phyloP scores from a whole-genome alignment of 768 basidiomycete genomes.

The Psilocybe sp. region DNA sequence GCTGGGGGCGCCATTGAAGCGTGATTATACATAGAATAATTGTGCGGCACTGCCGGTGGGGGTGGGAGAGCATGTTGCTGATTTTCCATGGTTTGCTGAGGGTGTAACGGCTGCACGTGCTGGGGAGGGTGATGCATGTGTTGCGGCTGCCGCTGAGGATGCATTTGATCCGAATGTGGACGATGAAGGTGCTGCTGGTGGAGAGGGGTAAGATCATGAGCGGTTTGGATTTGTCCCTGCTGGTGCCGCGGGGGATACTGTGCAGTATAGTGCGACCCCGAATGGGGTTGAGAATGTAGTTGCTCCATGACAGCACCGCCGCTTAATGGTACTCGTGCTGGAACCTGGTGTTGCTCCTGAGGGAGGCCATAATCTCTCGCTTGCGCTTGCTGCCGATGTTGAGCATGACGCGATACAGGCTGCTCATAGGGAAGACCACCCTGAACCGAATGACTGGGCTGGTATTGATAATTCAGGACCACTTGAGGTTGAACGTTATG shows the following conservation, averaged over 20 bases:
- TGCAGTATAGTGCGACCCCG: conserved; percentile 7
- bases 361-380: neutral
- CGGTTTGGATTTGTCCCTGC: conserved; percentile 2
- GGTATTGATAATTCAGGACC: no score
- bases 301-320: conserved; percentile 3
- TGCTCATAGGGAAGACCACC: neutral
- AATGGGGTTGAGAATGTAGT: neutral
- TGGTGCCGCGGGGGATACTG: conserved; percentile 9
- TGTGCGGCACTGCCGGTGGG: neutral
- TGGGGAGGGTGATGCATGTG: no score
- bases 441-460: no score
- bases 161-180: conserved; percentile 11
- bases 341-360: conserved; percentile 9
- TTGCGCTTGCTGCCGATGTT: conserved; percentile 1
- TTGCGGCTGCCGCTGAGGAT: neutral
- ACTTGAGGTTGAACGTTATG: no score
- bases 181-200: conserved; percentile 15
- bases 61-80: no score
- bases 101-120: no score
- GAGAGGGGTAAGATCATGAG: conserved; percentile 6
- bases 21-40: neutral
- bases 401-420: neutral
- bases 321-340: conserved; percentile 2
- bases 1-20: neutral
- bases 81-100: no score